Evolutionary conservation across 768 basidiomycete species (phyloP), one percentile per base, ranked within the genome.

Genomic region (Leucosporidium scottii): DNA sequence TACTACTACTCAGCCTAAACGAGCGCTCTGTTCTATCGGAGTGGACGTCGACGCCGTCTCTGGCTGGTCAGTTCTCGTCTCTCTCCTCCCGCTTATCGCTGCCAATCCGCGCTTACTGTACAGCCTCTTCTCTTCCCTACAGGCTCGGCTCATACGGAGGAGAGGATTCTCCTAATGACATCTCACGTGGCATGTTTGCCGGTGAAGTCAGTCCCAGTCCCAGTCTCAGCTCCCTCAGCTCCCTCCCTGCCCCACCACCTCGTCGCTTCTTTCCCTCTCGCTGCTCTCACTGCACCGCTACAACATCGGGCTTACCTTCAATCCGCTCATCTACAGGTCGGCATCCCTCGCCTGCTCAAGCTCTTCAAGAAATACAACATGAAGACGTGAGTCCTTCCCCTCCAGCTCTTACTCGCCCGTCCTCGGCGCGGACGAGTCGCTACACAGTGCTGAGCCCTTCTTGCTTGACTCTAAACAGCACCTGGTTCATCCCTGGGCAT

Each of bases 111-210:
- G 25, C 15, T 55, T 23, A 31, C 15, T 39, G 34, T 54, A 44
- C 10, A 3, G 8, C 25, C 3, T 17, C 30, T 7, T 15, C 21
- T 30, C 1, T 7, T 15, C 21, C 27, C 1, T 9, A 1, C 66
- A 87, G 85, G 85, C 81, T 87, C 21, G 87, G 87, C 9, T 86
- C 86, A 0, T 88, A 88, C 74, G 87, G 87, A 4, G 87, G 87
- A n/a, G 84, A 88, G 71, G 83, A 88, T 74, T 86, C 84, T 0
- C 85, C 86, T 0, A 78, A 83, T 25, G 88, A 89, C 73, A 87
- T 89, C 85, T 18, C 80, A 84, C 74, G 86, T 83, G 87, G 87
- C 12, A 83, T 88, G 80, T 89, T 83, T 72, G 86, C 88, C 0
- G 88, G 88, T 23, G 87, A 89, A 15, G 39, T 44, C 8, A 44